Base-by-base conservation (phyloP, 768 basidiomycete species). In the Tulasnella sp. region DNA sequence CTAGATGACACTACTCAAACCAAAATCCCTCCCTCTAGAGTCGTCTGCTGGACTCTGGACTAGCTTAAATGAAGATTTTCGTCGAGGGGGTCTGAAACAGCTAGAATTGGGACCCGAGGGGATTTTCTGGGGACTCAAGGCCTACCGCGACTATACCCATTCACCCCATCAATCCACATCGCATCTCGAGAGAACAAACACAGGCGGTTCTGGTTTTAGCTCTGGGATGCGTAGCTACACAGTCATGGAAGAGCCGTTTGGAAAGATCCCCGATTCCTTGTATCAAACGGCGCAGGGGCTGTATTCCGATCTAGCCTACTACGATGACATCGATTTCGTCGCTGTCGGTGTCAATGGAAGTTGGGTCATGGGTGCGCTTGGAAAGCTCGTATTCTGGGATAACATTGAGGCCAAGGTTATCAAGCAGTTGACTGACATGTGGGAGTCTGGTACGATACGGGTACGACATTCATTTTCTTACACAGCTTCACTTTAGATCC, bases 281-380 rank as follows among this genome's bases (percentile, higher is more conserved):
- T 38, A 43, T 22, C 11, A 43, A n/a, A 42, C 25, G 42, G 44
- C 54, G 4, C 19, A 43, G 25, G 54, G 44, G 25, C 19, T 56
- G 21, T 56, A 56, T 27, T 42, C 54, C 0, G 22, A 38, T 10
- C 27, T 56, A 43, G 27, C 41, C 12, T 43, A 44, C 24, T 56
- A 56, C 22, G 54, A 42, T 22, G 34, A 56, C n/a, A 42, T 56
- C 10, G 54, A 56, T 30, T 56, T 56, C 29, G 54, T 56, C n/a
- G 34, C 54, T 30, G 42, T 56, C 42, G 54, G 54, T 5, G 19
- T 44, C 21, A 42, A 43, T 25, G 54, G 43, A 25, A 43, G 41
- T n/a, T 56, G 54, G 54, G 43, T 56, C 42, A 56, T 56, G 22
- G 54, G 54, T 7, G 42, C 44, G 4, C 41, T 46, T 27, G 54